These are phyloP conservation scores for Salvia rosmarinus DNA, from an alignment of 257 asterid species.

Conservation along the genomic window DNA sequence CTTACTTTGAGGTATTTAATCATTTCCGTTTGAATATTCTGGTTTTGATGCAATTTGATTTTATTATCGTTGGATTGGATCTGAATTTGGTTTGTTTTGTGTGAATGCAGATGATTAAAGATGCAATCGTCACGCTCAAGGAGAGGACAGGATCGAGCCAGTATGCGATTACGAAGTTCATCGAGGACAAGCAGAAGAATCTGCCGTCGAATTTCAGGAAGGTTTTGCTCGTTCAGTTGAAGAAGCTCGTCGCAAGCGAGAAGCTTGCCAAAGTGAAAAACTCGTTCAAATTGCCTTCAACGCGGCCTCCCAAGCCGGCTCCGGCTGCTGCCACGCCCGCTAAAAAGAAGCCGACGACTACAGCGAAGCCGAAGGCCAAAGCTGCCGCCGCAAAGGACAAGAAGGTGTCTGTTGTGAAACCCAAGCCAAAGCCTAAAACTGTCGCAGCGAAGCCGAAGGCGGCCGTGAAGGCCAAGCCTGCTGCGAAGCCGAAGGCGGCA, in stretches of 20 bases:
- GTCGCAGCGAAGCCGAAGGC: constrained; percentile 27
- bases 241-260: constrained; percentile 52
- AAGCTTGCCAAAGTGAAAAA: constrained; percentile 56
- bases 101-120: constrained; percentile 53
- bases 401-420: constrained; percentile 21
- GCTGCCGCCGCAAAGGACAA: constrained; percentile 36
- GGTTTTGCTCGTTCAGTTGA: constrained; percentile 55
- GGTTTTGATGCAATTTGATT: not conserved
- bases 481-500: constrained; percentile 37
- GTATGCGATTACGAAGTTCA: constrained; percentile 61
- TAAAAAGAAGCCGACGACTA: constrained; percentile 36
- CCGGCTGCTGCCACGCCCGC: constrained; percentile 28
- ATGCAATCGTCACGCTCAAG: constrained; percentile 57
- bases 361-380: constrained; percentile 46
- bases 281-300: constrained; percentile 53
- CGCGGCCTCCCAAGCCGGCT: constrained; percentile 40
- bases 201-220: constrained; percentile 60
- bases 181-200: constrained; percentile 60
- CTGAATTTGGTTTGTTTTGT: constrained; percentile 11
- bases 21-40: not conserved
- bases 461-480: constrained; percentile 38
- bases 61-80: not conserved
- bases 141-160: constrained; percentile 71
- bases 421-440: constrained; percentile 25
- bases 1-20: constrained; percentile 59